A percentile compares a stretch with the other conserved stretches of the same genome.
These are phyloP conservation scores for Smittium mucronatum DNA, from an alignment of 371 early-diverging fungal genomes.

Conservation along the genomic window DNA sequence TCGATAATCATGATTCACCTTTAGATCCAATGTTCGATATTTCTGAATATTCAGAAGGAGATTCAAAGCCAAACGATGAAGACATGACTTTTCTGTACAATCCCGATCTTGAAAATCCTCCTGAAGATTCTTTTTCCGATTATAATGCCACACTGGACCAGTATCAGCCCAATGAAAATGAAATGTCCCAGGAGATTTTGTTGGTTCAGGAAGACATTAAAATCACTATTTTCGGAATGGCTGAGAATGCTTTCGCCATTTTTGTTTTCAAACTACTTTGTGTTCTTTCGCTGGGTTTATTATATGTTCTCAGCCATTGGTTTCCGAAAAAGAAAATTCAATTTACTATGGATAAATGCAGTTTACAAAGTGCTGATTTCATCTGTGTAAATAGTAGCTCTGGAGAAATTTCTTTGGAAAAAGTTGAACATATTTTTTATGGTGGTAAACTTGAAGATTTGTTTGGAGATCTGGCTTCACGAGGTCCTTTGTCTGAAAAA, in stretches of 20 bases:
- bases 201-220: conserved; percentile 31
- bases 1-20: not conserved
- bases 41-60: not conserved
- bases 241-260: conserved; percentile 29
- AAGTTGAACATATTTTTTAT: conserved; percentile 43
- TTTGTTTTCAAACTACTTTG: conserved; percentile 47
- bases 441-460: conserved; percentile 56
- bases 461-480: conserved; percentile 36
- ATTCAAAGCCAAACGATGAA: not conserved
- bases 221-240: conserved; percentile 53
- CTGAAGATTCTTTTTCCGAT: not conserved
- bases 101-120: not conserved
- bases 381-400: conserved; percentile 66
- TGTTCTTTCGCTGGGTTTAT: conserved; percentile 52
- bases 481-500: conserved; percentile 23
- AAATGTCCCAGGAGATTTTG: conserved; percentile 22
- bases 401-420: conserved; percentile 45
- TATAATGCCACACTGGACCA: conserved; percentile 5
- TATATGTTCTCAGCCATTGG: conserved; percentile 73
- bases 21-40: not conserved
- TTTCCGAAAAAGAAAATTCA: conserved; percentile 56
- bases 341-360: conserved; percentile 43
- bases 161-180: conserved; percentile 23
- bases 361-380: conserved; percentile 51
- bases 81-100: not conserved